Conservation (phyloP, 192 early-diverging fungal species). For the Gryganskiella cystojenkinii region DNA sequence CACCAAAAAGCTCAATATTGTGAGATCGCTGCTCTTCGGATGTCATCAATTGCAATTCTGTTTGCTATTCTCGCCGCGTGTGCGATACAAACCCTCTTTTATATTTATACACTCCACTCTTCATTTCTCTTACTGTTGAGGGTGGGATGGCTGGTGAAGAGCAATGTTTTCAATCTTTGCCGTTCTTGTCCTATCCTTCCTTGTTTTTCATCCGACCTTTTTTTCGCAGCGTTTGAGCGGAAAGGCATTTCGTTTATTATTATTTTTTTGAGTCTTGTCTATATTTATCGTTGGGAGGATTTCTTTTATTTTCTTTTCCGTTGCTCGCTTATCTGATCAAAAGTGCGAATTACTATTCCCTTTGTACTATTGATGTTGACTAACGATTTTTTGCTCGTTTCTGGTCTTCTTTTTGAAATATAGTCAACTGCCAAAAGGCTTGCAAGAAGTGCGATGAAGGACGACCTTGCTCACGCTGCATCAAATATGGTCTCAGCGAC, state of each 20-base stretch:
- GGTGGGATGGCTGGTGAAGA: not conserved
- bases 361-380: too few species aligned
- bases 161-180: not conserved
- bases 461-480: slow-evolving; percentile 87
- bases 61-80: slow-evolving; percentile 6
- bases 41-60: not conserved
- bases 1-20: slow-evolving; percentile 5
- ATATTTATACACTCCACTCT: slow-evolving; percentile 8
- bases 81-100: slow-evolving; percentile 3
- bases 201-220: not conserved
- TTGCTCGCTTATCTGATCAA: not conserved
- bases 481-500: slow-evolving; percentile 74
- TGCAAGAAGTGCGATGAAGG: slow-evolving; percentile 94
- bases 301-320: not conserved
- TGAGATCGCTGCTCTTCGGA: not conserved
- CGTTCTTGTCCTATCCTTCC: too few species aligned
- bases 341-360: not conserved
- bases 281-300: too few species aligned
- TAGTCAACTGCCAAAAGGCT: slow-evolving; percentile 86
- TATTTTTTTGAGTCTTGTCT: not conserved
- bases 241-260: not conserved
- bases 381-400: not conserved
- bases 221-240: not conserved
- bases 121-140: not conserved
- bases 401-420: too few species aligned